Evolutionary conservation across 768 basidiomycete species (phyloP), one percentile per base, ranked within the genome.

Genomic region (Panus rudis): DNA sequence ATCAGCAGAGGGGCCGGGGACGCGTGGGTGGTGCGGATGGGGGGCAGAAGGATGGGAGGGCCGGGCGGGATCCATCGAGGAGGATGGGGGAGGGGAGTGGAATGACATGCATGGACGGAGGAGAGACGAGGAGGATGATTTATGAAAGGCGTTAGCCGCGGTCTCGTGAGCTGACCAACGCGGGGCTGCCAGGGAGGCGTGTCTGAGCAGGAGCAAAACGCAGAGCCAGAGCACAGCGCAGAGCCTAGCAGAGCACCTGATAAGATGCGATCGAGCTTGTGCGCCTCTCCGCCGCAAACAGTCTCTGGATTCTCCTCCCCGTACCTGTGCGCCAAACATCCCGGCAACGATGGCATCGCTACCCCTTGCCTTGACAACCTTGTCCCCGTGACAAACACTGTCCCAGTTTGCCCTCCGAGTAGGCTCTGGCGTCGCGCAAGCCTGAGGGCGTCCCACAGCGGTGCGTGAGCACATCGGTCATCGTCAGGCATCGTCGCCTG

Each of bases 11-110:
- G 31, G 43, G 22, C 21, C 28, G 12, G 55, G 27, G 20, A 45
- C 46, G 27, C 53, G 51, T 42, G 58, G 55, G 4, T 42, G 51
- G 43, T 57, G 56, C 31, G 41, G 55, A 51, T 41, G 60, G 52
- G 34, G 39, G 42, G 61, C n/a, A 37, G 49, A 57, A 34, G 52
- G 48, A 53, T 60, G 63, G 47, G 65, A 47, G 37, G 65, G 63
- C 50, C 63, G 66, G 46, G 59, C 62, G 41, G 55, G 59, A 52
- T 69, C 67, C 67, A 69, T 69, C 41, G 43, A 23, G 34, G 39
- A 37, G 41, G 33, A 40, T 33, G 41, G 39, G 40, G 35, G n/a
- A 43, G 33, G 39, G 43, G 39, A 27, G 39, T 24, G 46, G 42
- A 48, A 43, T 48, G 46, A 46, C 45, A 45, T n/a, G 35, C 41